phyloP scores from a whole-genome alignment of 179 eudicot genomes.

The Carnegiea gigantea region DNA sequence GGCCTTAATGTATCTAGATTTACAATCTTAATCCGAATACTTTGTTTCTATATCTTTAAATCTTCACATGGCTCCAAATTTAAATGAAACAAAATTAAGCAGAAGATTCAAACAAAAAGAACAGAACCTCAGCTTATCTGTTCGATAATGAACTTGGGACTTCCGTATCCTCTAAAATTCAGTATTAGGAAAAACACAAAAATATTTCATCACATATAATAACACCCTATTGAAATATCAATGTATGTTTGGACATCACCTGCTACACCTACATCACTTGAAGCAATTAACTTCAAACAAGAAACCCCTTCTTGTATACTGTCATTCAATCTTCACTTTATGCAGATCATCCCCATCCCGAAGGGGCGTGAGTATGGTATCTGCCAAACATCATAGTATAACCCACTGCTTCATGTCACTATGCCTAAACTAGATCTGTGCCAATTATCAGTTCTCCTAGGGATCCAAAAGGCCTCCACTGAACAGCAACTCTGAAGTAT shows the following conservation, averaged over 20 bases:
- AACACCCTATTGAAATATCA: not conserved
- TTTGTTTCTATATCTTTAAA: too few species aligned
- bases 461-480: not conserved
- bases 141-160: too few species aligned
- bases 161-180: too few species aligned
- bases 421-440: slow-evolving; percentile 4
- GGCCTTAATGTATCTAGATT: too few species aligned
- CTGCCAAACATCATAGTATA: not conserved
- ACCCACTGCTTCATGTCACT: not conserved
- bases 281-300: not conserved
- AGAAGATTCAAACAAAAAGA: too few species aligned
- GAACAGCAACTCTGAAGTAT: not conserved
- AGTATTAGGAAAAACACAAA: not conserved
- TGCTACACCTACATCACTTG: not conserved
- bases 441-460: not conserved
- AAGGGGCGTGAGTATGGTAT: too few species aligned
- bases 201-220: too few species aligned
- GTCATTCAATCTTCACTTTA: not conserved
- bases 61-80: too few species aligned
- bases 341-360: not conserved
- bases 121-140: too few species aligned
- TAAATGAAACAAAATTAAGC: too few species aligned
- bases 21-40: too few species aligned
- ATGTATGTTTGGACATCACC: not conserved
- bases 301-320: not conserved